phyloP scores from a whole-genome alignment of 1,284 basidiomycete species.

The Hemileia vastatrix region DNA sequence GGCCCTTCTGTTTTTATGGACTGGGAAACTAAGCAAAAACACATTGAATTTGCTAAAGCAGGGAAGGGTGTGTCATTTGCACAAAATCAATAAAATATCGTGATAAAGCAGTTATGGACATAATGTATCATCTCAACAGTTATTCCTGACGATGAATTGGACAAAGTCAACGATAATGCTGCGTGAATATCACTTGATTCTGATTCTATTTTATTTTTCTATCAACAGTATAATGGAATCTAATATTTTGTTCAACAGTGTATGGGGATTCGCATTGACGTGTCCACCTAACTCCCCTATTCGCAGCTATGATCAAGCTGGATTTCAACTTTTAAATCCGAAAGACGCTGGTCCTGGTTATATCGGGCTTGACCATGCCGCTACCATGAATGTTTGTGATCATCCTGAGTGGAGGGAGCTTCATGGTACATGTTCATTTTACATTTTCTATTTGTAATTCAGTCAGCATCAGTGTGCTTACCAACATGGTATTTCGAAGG shows the following conservation, averaged over 20 bases:
- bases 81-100: background rate
- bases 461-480: background rate
- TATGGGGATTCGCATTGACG: slow-evolving; percentile 37
- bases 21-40: slow-evolving; percentile 18
- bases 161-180: slow-evolving; percentile 26
- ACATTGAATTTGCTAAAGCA: slow-evolving; percentile 17
- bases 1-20: slow-evolving; percentile 29
- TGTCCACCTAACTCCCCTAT: slow-evolving; percentile 35
- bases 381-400: slow-evolving; percentile 50
- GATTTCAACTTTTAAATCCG: slow-evolving; percentile 38
- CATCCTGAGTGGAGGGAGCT: slow-evolving; percentile 41
- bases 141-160: slow-evolving; percentile 22
- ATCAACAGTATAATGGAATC: too few species aligned
- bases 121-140: background rate
- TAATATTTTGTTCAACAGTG: too few species aligned
- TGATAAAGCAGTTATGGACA: background rate
- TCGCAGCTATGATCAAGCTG: slow-evolving; percentile 30
- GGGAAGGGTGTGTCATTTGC: slow-evolving; percentile 7
- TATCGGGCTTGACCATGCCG: slow-evolving; percentile 43
- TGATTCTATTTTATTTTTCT: too few species aligned
- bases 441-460: slow-evolving; percentile 32
- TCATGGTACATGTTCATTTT: slow-evolving; percentile 36
- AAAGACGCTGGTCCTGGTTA: slow-evolving; percentile 36
- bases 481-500: slow-evolving; percentile 23
- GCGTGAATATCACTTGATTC: slow-evolving; percentile 11